These are phyloP conservation scores for Cyclotella choctawhatcheeana DNA, from an alignment of 108 stramenopile species.

Conservation along the genomic window DNA sequence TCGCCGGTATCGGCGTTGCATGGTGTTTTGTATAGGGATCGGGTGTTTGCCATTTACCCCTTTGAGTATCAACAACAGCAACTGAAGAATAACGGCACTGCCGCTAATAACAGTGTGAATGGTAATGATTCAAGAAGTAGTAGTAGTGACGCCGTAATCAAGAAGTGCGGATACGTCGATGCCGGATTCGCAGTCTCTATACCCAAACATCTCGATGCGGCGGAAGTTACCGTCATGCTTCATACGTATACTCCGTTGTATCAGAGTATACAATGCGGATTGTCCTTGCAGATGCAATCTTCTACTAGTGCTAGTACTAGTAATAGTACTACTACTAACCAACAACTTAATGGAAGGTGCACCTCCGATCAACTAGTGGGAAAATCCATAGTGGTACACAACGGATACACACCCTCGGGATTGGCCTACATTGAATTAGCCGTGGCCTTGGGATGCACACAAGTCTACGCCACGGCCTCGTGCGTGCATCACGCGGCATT, in stretches of 20 bases:
- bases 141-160: no score
- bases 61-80: slow-evolving; percentile 25
- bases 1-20: slow-evolving; percentile 39
- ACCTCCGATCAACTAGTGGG: slow-evolving; percentile 21
- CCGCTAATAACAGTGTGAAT: no score
- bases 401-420: slow-evolving; percentile 44
- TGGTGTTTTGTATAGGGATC: slow-evolving; percentile 37
- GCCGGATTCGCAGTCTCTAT: slow-evolving; percentile 37
- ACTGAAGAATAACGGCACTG: slow-evolving; percentile 1
- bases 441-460: slow-evolving; percentile 24
- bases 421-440: slow-evolving; percentile 45
- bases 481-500: slow-evolving; percentile 29
- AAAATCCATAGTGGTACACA: slow-evolving; percentile 40
- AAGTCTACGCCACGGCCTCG: slow-evolving; percentile 43
- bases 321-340: no score
- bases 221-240: slow-evolving; percentile 26
- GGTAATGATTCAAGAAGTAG: no score
- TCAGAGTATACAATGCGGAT: slow-evolving; percentile 39
- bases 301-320: no score
- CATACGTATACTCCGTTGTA: slow-evolving; percentile 37
- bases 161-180: slow-evolving; percentile 33
- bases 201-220: slow-evolving; percentile 40
- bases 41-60: slow-evolving; percentile 45
- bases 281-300: no score
- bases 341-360: slow-evolving; percentile 28